Percentiles rank a stretch among this genome's conserved stretches.
Evolutionary conservation across 2,329 filamentous ascomycete genomes (phyloP).

Genomic region (Coniochaeta ligniaria): DNA sequence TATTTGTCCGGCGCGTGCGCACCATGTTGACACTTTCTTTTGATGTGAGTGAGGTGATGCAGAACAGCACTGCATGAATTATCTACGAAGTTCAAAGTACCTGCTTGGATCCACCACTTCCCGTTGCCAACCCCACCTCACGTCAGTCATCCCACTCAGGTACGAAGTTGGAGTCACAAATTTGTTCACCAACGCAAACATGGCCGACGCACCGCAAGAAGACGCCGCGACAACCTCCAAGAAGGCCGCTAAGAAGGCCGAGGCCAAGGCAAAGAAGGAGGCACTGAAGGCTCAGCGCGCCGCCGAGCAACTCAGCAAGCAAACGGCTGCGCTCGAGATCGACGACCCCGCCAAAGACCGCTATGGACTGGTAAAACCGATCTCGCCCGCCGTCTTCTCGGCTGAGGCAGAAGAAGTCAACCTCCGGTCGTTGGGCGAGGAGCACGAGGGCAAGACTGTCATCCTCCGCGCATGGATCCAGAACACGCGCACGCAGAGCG

Average conservation of each 20-base stretch:
- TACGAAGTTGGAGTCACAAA: no score
- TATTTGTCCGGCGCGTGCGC: constrained; percentile 30
- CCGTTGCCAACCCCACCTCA: no score
- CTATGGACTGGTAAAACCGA: constrained; percentile 63
- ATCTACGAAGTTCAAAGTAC: no score
- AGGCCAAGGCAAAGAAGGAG: constrained; percentile 82
- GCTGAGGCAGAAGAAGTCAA: constrained; percentile 45
- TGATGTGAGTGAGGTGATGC: neutral
- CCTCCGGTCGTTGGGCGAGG: constrained; percentile 57
- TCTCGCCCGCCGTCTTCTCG: constrained; percentile 43
- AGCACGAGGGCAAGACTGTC: constrained; percentile 62
- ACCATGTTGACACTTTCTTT: constrained; percentile 15
- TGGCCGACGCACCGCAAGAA: no score
- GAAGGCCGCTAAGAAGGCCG: constrained; percentile 78
- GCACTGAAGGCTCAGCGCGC: constrained; percentile 67
- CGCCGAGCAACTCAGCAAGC: no score
- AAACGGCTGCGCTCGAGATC: no score
- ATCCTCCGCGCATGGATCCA: constrained; percentile 76
- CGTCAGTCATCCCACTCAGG: no score
- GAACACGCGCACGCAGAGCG: constrained; percentile 80
- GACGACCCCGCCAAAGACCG: constrained; percentile 67
- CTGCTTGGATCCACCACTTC: no score
- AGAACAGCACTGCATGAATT: neutral
- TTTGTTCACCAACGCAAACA: no score
- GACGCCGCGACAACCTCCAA: no score